These are phyloP conservation scores for Brachypodium distachyon DNA, from an alignment of 202 grass and related monocot genomes.

Conservation along the genomic window DNA sequence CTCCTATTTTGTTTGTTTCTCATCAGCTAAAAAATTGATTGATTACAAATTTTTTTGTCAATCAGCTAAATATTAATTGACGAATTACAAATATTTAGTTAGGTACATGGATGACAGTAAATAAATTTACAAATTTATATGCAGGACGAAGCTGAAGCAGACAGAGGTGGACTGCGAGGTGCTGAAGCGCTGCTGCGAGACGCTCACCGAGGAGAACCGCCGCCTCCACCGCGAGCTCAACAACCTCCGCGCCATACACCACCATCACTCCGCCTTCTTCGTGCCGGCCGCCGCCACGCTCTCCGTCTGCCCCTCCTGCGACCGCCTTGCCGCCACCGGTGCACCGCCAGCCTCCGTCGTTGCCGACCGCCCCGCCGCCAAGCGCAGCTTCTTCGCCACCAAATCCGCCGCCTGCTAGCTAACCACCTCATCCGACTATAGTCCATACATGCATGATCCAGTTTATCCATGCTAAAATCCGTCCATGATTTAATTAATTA, in stretches of 20 bases:
- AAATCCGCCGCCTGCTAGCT: conserved; percentile 26
- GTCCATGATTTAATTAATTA: not conserved
- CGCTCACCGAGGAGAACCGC: conserved; percentile 65
- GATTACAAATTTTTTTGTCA: not conserved
- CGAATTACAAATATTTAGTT: not conserved
- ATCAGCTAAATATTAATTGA: not conserved
- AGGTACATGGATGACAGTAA: not conserved
- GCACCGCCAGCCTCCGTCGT: not conserved
- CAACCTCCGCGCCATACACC: conserved; percentile 44
- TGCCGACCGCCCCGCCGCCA: not conserved
- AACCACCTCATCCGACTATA: too few species aligned
- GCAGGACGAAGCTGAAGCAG: conserved; percentile 91
- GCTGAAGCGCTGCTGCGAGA: conserved; percentile 76
- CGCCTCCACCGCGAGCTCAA: conserved; percentile 64
- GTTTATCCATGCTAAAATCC: not conserved
- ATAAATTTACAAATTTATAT: not conserved
- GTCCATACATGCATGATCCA: too few species aligned
- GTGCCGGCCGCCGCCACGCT: conserved; percentile 27
- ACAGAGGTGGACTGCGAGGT: conserved; percentile 80
- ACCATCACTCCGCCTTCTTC: conserved; percentile 18
- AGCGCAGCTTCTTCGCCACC: conserved; percentile 8
- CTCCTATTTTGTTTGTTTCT: too few species aligned
- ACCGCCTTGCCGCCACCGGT: conserved; percentile 13
- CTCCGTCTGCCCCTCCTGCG: conserved; percentile 49
- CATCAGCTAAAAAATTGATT: not conserved